phyloP scores from a whole-genome alignment of 257 asterid genomes.

The Solanum pennellii region DNA sequence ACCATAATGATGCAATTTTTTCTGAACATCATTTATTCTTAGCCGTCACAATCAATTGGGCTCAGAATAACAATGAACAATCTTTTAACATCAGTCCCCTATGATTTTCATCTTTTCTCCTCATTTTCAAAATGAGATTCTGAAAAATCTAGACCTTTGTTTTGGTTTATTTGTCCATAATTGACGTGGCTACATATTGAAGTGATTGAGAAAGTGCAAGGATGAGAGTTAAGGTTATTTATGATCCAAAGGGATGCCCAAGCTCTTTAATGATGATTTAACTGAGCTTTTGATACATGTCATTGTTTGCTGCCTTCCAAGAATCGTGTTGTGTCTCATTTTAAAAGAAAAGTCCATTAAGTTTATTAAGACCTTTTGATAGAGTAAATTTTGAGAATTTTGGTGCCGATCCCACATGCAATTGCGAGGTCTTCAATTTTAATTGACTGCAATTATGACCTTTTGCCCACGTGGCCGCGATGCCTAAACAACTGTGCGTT shows the following conservation, averaged over 20 bases:
- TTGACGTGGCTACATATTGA: not conserved
- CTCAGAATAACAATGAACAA: not conserved
- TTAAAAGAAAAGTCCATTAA: not conserved
- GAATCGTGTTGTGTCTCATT: not conserved
- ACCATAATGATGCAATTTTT: not conserved
- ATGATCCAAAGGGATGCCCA: not conserved
- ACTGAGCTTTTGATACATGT: not conserved
- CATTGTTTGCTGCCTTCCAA: not conserved
- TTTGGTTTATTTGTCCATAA: not conserved
- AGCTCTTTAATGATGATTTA: not conserved
- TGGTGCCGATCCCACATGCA: not conserved
- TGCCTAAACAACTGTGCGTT: not conserved
- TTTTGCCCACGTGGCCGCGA: not conserved
- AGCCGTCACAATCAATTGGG: not conserved
- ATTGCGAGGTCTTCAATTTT: not conserved
- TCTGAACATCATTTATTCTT: not conserved
- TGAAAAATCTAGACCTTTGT: not conserved
- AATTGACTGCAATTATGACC: not conserved
- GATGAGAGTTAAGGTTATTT: not conserved
- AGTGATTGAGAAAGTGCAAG: not conserved
- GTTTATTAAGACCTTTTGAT: not conserved
- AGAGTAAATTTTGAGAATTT: not conserved
- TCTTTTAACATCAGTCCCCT: not conserved
- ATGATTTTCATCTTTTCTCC: not conserved
- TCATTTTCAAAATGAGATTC: too few relatives aligned